Base-by-base conservation (phyloP, 257 asterid genomes). In the Datura wrightii region DNA sequence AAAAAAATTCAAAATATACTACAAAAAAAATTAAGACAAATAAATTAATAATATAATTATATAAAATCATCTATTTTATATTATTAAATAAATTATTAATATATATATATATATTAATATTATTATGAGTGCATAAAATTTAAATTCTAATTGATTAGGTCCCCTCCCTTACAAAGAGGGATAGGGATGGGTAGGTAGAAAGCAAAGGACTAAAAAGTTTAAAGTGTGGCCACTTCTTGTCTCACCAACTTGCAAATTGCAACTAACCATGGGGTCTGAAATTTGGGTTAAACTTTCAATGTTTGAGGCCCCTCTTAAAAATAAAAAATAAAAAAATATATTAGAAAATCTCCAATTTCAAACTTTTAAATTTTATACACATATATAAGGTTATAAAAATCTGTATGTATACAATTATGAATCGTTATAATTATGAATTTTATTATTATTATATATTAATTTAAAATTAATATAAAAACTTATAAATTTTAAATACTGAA, bases 111-210 rank as follows among this genome's bases (percentile, higher is more conserved):
- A 24, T 24, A 24, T 24, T 0, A 0, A 24, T 24, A 2, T 7
- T 2, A 70, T 0, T 3, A 1, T 70, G 15, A 18, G 0, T 11
- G 2, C 7, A 18, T 5, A 70, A 42, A 71, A 71, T 8, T 9
- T 44, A 44, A 71, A 71, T 74, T 24, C 37, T 19, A 46, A 19
- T 48, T 2, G 1, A 3, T 46, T 74, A 76, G 44, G 16, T 52
- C 48, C 42, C 19, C 5, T 52, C 48, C 42, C 19, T 9, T 78
- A 36, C 34, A 10, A 72, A 1, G 3, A 31, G 70, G 15, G 63
- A 78, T 78, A 78, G 63, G 8, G 63, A 52, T 78, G 63, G 62
- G 63, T 34, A 78, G 63, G 82, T 76, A 50, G n/a, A 76, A 76
- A 76, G 46, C 82, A 50, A 76, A 76, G 58, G 42, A 50, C 62